Evolutionary conservation across 495 filamentous ascomycete species (phyloP).

Genomic region (Cenococcum geophilum): DNA sequence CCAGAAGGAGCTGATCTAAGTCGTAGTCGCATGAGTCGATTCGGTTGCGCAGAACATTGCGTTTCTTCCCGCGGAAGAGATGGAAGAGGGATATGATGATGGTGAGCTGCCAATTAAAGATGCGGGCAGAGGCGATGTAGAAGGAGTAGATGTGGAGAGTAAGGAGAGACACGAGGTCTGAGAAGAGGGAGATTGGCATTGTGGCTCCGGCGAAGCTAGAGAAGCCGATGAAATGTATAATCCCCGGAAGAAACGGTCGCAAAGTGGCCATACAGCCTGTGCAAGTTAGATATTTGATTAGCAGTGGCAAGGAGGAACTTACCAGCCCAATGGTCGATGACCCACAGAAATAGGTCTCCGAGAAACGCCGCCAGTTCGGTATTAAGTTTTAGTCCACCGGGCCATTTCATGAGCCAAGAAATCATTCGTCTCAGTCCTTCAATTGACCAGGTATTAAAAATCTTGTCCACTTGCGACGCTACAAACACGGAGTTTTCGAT

Average conservation of each 20-base stretch:
- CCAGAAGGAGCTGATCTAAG: conserved; percentile 92
- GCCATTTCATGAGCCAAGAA: conserved; percentile 92
- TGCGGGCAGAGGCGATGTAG: conserved; percentile 91
- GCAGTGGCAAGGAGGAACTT: conserved; percentile 28
- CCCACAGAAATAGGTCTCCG: conserved; percentile 93
- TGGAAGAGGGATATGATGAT: conserved; percentile 97
- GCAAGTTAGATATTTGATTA: conserved; percentile 1
- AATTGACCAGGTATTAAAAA: conserved; percentile 78
- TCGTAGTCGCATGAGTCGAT: conserved; percentile 99
- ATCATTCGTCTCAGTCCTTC: conserved; percentile 86
- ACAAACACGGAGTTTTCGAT: conserved; percentile 90
- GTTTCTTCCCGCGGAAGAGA: conserved; percentile 94
- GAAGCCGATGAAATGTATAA: conserved; percentile 91
- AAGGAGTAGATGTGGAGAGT: conserved; percentile 97
- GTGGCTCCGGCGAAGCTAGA: conserved; percentile 92
- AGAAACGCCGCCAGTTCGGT: conserved; percentile 89
- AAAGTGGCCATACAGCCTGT: conserved; percentile 67
- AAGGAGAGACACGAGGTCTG: conserved; percentile 83
- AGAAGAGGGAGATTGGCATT: conserved; percentile 95
- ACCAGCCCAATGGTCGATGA: conserved; percentile 96
- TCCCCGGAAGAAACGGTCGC: conserved; percentile 68
- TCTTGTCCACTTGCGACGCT: conserved; percentile 69
- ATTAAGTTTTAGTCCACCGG: conserved; percentile 97
- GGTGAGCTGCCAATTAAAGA: conserved; percentile 96
- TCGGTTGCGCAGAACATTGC: conserved; percentile 92